phyloP scores from a whole-genome alignment of 257 asterid genomes.

The Solanum chilense region DNA sequence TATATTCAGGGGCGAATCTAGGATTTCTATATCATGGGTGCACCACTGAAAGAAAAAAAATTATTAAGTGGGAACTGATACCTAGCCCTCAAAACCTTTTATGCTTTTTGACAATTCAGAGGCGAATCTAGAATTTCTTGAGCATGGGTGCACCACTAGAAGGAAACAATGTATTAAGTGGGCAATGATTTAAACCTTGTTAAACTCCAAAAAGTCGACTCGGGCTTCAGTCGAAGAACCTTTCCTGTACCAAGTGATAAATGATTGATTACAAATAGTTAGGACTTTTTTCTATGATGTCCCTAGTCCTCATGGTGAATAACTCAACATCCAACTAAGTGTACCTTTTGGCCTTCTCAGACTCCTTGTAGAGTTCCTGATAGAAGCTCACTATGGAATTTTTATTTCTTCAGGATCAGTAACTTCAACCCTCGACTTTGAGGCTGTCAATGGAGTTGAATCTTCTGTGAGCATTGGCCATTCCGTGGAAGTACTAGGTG shows the following conservation, averaged over 20 bases:
- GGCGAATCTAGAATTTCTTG: neutral
- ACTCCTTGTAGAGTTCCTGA: neutral
- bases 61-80: neutral
- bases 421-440: neutral
- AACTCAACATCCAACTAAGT: neutral
- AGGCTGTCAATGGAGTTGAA: neutral
- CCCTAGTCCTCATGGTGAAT: neutral
- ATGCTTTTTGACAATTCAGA: neutral
- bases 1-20: neutral
- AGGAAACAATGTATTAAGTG: neutral
- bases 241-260: no score
- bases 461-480: neutral
- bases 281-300: no score
- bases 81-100: neutral
- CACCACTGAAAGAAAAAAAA: neutral
- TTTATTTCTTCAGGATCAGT: neutral
- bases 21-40: neutral
- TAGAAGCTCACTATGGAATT: neutral
- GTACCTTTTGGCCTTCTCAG: neutral
- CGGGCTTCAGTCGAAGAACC: no score
- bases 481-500: no score
- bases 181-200: neutral
- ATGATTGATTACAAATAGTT: no score
- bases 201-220: no score
- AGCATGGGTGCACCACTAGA: neutral